Evolutionary conservation across 352 stramenopile genomes (phyloP), one percentile per base, ranked within the genome.

Genomic region (Globisporangium acanthophoron): DNA sequence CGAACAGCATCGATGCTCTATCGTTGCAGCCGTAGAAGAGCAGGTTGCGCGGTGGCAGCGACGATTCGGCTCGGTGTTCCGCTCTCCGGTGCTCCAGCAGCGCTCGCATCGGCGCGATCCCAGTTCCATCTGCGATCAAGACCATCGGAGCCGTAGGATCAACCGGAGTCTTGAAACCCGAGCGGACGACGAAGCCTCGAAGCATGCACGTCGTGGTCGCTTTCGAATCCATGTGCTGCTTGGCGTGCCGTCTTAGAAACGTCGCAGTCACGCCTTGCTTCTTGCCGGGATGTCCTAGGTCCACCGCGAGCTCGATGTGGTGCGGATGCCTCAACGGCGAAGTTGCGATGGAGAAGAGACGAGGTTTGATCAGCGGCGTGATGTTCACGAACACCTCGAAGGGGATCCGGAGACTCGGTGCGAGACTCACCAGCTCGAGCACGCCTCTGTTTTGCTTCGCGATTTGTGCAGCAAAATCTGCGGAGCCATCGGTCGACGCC

Each of bases 301-400:
- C 75, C 13, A 98, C 85, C 0, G 89, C 97, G 50, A 98, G 69
- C 47, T 98, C 88, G 37, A 97, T 81, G 4, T 72, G 68, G 3
- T 73, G 76, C 4, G 90, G 80, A 68, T 29, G 87, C 61, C 46
- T 61, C 62, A 15, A 77, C 70, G n/a, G 87, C 18, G 58, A 98
- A 1, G 87, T 98, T 1, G 89, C 85, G 58, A 99, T 98, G 1
- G 94, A 97, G 69, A 97, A 98, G 52, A 94, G 88, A 1, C 95
- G 78, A 9, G 95, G 91, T 58, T 96, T 85, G 31, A 98, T 76
- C 24, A 81, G 65, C 15, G 90, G 88, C 35, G 83, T 76, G 27
- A 98, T 61, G 55, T 92, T 80, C 48, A 82, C 71, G 18, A 99
- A 78, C 24, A 98, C 90, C 45, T 70, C 63, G n/a, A 80, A 70